Percentiles rank a stretch among this genome's conserved stretches.
Evolutionary conservation across 108 stramenopile genomes (phyloP).

Genomic region (Schizochytrium sp.): DNA sequence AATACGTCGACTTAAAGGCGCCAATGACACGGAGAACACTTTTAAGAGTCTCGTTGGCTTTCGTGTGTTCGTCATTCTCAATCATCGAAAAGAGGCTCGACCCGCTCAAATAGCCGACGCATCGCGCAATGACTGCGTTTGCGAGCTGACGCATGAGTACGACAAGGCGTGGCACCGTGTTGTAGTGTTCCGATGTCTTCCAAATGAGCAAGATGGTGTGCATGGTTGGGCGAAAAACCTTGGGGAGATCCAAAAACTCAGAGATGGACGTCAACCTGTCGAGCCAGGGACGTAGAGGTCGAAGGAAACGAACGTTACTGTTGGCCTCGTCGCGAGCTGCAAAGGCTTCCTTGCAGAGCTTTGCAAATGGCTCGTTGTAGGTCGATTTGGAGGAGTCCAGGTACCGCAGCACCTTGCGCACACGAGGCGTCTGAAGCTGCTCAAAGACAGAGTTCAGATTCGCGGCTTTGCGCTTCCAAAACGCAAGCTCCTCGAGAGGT

Average conservation of each 20-base stretch:
- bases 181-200: conserved; percentile 36
- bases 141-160: conserved; percentile 38
- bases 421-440: conserved; percentile 41
- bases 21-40: conserved; percentile 27
- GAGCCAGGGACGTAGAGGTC: conserved; percentile 42
- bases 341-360: conserved; percentile 54
- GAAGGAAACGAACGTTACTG: conserved; percentile 38
- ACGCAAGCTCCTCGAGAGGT: conserved; percentile 46
- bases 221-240: conserved; percentile 28
- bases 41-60: conserved; percentile 18
- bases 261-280: conserved; percentile 24
- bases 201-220: conserved; percentile 37
- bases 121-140: conserved; percentile 28
- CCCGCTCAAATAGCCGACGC: conserved; percentile 21
- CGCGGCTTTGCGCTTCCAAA: conserved; percentile 38
- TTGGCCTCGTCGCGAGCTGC: conserved; percentile 48
- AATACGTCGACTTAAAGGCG: conserved; percentile 31
- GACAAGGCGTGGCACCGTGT: conserved; percentile 34
- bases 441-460: conserved; percentile 45
- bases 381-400: conserved; percentile 44
- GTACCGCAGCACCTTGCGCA: conserved; percentile 36
- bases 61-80: conserved; percentile 27
- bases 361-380: conserved; percentile 53
- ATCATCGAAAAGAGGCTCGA: conserved; percentile 24
- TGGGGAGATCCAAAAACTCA: neutral